Evolutionary conservation across 1,284 basidiomycete species (phyloP).

Genomic region (Leccinum subspadiceum): DNA sequence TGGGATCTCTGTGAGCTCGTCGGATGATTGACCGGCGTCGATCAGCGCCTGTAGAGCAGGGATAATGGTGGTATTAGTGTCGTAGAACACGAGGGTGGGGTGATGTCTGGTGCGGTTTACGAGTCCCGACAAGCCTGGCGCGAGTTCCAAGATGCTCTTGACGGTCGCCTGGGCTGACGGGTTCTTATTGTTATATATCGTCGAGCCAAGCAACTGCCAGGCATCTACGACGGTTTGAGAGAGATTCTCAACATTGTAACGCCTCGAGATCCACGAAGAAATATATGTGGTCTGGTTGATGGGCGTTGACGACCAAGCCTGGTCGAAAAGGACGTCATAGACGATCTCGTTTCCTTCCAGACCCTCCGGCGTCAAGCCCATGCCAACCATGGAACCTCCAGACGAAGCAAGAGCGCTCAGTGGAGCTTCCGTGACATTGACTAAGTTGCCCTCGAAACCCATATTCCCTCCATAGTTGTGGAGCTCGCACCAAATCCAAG

Average conservation of each 20-base stretch:
- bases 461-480: conserved; percentile 45
- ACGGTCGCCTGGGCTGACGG: conserved; percentile 6
- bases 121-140: conserved; percentile 35
- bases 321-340: conserved; percentile 43
- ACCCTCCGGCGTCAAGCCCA: conserved; percentile 44
- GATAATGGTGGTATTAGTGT: conserved; percentile 18
- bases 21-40: conserved; percentile 25
- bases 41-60: conserved; percentile 38
- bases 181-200: conserved; percentile 41
- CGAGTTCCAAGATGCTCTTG: conserved; percentile 41
- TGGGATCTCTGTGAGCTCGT: neutral
- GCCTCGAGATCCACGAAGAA: conserved; percentile 22
- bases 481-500: conserved; percentile 32
- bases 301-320: conserved; percentile 39
- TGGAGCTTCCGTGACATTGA: neutral
- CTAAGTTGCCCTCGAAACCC: conserved; percentile 40
- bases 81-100: conserved; percentile 40
- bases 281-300: neutral
- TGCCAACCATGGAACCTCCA: conserved; percentile 38
- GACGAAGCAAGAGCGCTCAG: conserved; percentile 22
- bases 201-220: conserved; percentile 39
- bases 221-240: conserved; percentile 32
- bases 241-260: conserved; percentile 45
- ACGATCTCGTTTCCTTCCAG: conserved; percentile 46
- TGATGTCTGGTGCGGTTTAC: conserved; percentile 34